phyloP scores from a whole-genome alignment of 148 eudicot genomes.

The Simmondsia chinensis region DNA sequence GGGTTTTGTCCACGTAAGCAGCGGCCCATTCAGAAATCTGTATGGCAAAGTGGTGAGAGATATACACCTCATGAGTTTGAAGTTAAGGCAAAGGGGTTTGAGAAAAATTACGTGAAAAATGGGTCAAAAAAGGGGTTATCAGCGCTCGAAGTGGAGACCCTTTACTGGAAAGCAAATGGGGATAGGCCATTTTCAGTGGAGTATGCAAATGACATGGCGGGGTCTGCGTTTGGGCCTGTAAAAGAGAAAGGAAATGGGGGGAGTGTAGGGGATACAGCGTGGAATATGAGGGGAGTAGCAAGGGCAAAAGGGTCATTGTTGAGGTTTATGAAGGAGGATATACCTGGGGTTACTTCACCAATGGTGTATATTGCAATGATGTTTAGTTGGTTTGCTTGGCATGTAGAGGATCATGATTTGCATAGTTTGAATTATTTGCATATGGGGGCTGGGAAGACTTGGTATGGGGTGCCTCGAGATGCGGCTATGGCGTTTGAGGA shows the following conservation, averaged over 20 bases:
- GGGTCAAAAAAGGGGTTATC: slow-evolving; percentile 30
- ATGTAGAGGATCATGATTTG: slow-evolving; percentile 95
- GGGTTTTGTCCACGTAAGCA: slow-evolving; percentile 95
- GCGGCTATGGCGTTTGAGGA: slow-evolving; percentile 90
- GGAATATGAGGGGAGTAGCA: slow-evolving; percentile 95
- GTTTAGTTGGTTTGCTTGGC: slow-evolving; percentile 99
- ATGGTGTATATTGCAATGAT: slow-evolving; percentile 95
- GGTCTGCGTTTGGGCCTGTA: slow-evolving; percentile 56
- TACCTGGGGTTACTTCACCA: slow-evolving; percentile 97
- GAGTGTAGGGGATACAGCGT: slow-evolving; percentile 69
- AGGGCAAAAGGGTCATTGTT: slow-evolving; percentile 79
- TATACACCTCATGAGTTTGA: slow-evolving; percentile 67
- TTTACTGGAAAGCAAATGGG: slow-evolving; percentile 85
- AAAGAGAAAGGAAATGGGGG: slow-evolving; percentile 29
- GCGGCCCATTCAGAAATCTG: slow-evolving; percentile 75
- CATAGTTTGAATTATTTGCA: slow-evolving; percentile 98
- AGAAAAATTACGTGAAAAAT: slow-evolving; percentile 48
- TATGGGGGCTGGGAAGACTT: slow-evolving; percentile 81
- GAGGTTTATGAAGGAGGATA: slow-evolving; percentile 96
- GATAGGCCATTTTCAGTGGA: slow-evolving; percentile 79
- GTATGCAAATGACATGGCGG: slow-evolving; percentile 98
- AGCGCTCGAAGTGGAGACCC: slow-evolving; percentile 60
- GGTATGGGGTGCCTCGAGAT: slow-evolving; percentile 94
- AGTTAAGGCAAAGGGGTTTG: slow-evolving; percentile 66
- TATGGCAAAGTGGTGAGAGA: slow-evolving; percentile 86